Evolutionary conservation across 139 green algal genomes (phyloP).

Genomic region (Coelastrella sp.): DNA sequence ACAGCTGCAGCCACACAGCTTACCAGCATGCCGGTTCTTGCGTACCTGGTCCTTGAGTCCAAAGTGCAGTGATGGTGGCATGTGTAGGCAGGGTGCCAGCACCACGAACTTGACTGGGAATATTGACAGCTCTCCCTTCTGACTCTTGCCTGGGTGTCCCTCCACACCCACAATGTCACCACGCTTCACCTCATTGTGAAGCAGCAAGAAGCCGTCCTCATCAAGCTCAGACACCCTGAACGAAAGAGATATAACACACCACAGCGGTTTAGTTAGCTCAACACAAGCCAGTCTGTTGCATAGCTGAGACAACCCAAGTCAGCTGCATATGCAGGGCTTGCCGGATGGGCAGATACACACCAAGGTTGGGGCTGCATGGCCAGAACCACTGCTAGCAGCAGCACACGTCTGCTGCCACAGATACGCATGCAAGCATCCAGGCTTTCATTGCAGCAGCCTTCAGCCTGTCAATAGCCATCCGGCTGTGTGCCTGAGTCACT

Average conservation of each 20-base stretch:
- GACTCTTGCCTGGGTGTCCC: conserved; percentile 96
- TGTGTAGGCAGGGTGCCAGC: conserved; percentile 98
- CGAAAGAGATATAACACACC: too few relatives aligned
- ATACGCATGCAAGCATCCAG: not conserved
- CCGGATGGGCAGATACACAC: not conserved
- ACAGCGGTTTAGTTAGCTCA: too few relatives aligned
- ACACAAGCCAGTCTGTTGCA: too few relatives aligned
- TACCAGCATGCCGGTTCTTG: not conserved
- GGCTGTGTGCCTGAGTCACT: too few relatives aligned
- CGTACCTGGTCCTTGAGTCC: conserved; percentile 87
- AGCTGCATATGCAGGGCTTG: too few relatives aligned
- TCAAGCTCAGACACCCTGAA: conserved; percentile 61
- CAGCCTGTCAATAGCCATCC: too few relatives aligned
- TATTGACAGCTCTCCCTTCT: conserved; percentile 97
- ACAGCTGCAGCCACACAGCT: not conserved
- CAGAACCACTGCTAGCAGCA: too few relatives aligned
- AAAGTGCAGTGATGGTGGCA: conserved; percentile 89
- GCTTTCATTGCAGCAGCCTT: not conserved
- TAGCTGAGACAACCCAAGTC: too few relatives aligned
- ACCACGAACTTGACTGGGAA: conserved; percentile 86
- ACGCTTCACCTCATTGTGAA: conserved; percentile 91
- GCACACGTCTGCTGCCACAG: not conserved
- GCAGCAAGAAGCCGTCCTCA: conserved; percentile 80
- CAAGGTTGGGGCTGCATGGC: too few relatives aligned
- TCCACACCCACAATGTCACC: conserved; percentile 97